Evolutionary conservation across 2,329 filamentous ascomycete species (phyloP), one percentile per base, ranked within the genome.

Genomic region (Claviceps capensis): DNA sequence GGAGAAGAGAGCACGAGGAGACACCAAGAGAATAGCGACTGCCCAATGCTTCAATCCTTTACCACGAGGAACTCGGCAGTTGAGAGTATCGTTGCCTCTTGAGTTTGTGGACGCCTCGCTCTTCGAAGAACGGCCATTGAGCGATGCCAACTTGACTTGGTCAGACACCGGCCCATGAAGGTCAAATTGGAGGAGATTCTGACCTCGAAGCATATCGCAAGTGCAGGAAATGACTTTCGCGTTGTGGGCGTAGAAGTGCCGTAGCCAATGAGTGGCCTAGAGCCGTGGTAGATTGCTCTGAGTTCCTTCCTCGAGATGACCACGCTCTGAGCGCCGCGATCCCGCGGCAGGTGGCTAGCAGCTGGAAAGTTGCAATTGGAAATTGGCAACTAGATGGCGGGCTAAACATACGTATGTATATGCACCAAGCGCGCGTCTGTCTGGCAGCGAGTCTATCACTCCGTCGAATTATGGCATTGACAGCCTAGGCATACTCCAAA

Each of bases 381-480:
- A 34, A 34, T 34, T 22, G 30, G 36, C 47, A 40, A 16, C 5
- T 14, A 47, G 30, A 36, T 37, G 14, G 6, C 30, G 23, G 2
- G 2, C 6, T 36, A 36, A n/a, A 46, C 45, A 16, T 47, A 47
- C 14, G 2, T 62, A 47, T 4, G 45, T 47, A 48, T 16, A n/a
- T 47, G 37, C 34, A 37, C 26, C 26, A 30, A 30, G 26, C 26
- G 26, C 26, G 8, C 5, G n/a, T 26, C 16, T 34, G 26, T 19
- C 46, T 48, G 36, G 46, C 36, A 48, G 17, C 36, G 8, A 11
- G n/a, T 48, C 17, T 14, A 48, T 23, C 34, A 37, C 11, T 22
- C 1, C 8, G 19, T 46, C 44, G 11, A 11, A 11, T 46, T 46
- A n/a, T n/a, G 37, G 17, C 46, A 19, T 22, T 48, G 17, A 40